phyloP scores from a whole-genome alignment of 176 grass and related monocot genomes.

The Eleusine coracana region DNA sequence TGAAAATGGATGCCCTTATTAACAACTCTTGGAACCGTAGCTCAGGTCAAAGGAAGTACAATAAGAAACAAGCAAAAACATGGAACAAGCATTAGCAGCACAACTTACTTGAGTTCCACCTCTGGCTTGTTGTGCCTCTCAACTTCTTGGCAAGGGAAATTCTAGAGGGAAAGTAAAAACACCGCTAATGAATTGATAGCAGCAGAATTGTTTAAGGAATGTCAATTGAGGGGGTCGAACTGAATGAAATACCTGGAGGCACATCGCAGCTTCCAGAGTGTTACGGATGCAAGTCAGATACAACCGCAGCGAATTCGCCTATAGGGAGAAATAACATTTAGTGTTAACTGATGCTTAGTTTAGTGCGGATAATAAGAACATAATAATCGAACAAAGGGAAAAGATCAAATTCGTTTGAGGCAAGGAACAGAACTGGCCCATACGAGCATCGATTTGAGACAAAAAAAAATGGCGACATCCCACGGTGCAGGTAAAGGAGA shows the following conservation, averaged over 20 bases:
- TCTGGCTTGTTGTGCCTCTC: conserved; percentile 97
- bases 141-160: conserved; percentile 99
- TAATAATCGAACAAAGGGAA: neutral
- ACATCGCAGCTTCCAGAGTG: conserved; percentile 96
- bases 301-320: conserved; percentile 79
- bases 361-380: neutral
- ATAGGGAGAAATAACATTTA: neutral
- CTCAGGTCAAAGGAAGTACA: neutral
- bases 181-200: neutral
- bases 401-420: no score
- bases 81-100: neutral
- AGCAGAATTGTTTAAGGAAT: neutral
- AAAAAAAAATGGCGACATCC: neutral
- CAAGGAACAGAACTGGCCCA: neutral
- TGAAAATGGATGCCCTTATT: neutral
- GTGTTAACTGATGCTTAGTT: neutral
- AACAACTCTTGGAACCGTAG: neutral
- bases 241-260: conserved; percentile 69
- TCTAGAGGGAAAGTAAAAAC: conserved; percentile 43
- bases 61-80: neutral
- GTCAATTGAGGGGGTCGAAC: neutral
- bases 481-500: neutral
- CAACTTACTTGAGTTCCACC: conserved; percentile 89
- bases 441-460: neutral
- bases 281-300: conserved; percentile 95